phyloP scores from a whole-genome alignment of 805 yeast species.

The Suhomyces tanzawaensis region DNA sequence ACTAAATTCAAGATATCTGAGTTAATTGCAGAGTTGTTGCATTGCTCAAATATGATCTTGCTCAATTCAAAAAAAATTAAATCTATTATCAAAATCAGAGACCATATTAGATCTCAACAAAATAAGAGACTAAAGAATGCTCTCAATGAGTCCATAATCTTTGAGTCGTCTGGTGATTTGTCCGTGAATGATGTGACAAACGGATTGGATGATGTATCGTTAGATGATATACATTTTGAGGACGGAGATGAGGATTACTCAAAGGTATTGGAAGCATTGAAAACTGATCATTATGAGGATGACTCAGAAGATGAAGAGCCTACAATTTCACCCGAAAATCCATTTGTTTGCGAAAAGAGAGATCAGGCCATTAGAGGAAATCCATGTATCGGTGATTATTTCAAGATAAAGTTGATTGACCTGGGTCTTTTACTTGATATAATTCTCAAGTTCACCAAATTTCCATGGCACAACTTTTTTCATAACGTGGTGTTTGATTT shows the following conservation, averaged over 20 bases:
- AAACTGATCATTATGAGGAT: conserved; percentile 20
- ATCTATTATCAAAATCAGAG: conserved; percentile 65
- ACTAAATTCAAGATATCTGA: conserved; percentile 77
- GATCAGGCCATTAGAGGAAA: conserved; percentile 39
- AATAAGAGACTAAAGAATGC: conserved; percentile 45
- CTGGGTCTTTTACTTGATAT: conserved; percentile 65
- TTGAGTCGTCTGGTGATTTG: conserved; percentile 4
- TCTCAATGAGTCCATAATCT: conserved; percentile 21
- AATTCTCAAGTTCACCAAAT: conserved; percentile 71
- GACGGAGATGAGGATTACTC: conserved; percentile 16
- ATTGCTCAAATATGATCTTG: conserved; percentile 83
- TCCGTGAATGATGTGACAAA: conserved; percentile 31
- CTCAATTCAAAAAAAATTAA: conserved; percentile 77
- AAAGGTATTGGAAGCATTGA: conserved; percentile 22
- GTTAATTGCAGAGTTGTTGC: conserved; percentile 45
- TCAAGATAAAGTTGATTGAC: conserved; percentile 81
- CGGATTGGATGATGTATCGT: conserved; percentile 36
- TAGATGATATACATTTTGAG: conserved; percentile 33
- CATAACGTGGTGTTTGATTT: conserved; percentile 97
- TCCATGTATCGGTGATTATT: conserved; percentile 82
- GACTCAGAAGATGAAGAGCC: conserved; percentile 47
- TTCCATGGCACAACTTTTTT: conserved; percentile 96
- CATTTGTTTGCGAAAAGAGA: conserved; percentile 39
- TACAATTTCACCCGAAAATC: conserved; percentile 40
- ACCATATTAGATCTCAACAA: conserved; percentile 51